phyloP scores from a whole-genome alignment of 257 asterid species.

The Solanum acaule region DNA sequence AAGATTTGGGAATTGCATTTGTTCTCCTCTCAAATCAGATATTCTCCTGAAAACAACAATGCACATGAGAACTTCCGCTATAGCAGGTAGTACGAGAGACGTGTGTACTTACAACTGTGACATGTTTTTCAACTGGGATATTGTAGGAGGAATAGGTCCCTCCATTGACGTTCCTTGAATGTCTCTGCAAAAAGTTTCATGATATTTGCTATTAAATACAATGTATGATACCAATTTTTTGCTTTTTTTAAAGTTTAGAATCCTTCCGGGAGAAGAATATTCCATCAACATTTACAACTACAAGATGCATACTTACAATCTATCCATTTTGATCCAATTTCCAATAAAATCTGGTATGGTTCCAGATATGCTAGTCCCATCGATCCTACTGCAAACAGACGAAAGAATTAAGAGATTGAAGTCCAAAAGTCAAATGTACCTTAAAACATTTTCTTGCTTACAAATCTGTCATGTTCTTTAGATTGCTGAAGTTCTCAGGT shows the following conservation, averaged over 20 bases:
- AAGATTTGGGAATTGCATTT: conserved; percentile 46
- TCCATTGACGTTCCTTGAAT: conserved; percentile 72
- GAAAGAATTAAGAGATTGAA: background rate
- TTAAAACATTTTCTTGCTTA: conserved; percentile 28
- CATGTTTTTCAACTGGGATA: conserved; percentile 43
- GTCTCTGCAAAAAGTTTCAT: conserved; percentile 38
- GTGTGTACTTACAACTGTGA: conserved; percentile 35
- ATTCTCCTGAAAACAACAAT: conserved; percentile 49
- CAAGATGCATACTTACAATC: conserved; percentile 43
- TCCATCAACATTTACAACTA: background rate
- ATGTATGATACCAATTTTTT: background rate
- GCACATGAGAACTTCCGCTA: background rate
- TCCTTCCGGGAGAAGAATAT: background rate
- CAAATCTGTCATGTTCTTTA: conserved; percentile 71
- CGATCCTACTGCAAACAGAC: conserved; percentile 69
- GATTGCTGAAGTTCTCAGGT: conserved; percentile 45
- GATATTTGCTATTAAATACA: background rate
- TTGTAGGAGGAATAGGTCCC: conserved; percentile 61
- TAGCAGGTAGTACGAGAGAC: background rate
- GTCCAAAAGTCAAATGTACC: background rate
- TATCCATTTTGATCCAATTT: conserved; percentile 46
- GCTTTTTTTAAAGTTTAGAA: background rate
- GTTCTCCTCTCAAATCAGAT: conserved; percentile 44
- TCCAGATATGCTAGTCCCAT: conserved; percentile 59
- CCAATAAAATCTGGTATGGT: conserved; percentile 66